Conservation (phyloP, 495 filamentous ascomycete genomes). For the Podospora conica region DNA sequence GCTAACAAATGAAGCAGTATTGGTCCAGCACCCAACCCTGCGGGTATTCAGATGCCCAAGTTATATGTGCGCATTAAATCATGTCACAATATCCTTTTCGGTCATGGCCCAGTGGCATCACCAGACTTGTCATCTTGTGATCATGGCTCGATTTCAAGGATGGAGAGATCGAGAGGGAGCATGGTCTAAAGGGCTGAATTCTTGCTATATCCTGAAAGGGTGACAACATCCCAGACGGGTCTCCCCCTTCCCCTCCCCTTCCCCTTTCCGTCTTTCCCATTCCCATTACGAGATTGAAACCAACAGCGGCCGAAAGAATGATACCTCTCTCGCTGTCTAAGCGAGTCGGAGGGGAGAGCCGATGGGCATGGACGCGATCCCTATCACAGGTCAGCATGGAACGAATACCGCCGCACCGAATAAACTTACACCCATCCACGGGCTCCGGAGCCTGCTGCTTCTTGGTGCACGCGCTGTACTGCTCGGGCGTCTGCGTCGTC, state of each 20-base stretch:
- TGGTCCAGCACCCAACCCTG: neutral
- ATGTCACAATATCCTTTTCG: no score
- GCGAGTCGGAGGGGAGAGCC: conserved; percentile 11
- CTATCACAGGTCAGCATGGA: conserved; percentile 18
- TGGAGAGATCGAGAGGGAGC: no score
- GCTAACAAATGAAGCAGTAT: no score
- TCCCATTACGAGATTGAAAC: neutral
- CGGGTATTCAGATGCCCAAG: neutral
- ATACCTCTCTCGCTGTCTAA: conserved; percentile 26
- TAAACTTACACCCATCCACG: conserved; percentile 46
- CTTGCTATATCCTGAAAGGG: no score
- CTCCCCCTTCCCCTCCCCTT: neutral
- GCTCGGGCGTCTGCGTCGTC: conserved; percentile 35
- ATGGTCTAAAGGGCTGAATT: neutral
- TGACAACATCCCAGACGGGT: neutral
- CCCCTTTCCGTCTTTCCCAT: neutral
- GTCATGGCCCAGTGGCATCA: no score
- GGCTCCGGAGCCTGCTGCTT: conserved; percentile 44
- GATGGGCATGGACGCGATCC: conserved; percentile 47
- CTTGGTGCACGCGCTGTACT: conserved; percentile 45
- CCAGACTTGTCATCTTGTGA: no score
- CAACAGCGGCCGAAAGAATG: neutral
- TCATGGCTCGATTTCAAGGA: no score
- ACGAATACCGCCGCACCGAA: neutral
- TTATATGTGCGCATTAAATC: neutral